Percentiles rank a stretch among this genome's conserved stretches.
Evolutionary conservation across 2,329 filamentous ascomycete species (phyloP).

Genomic region (Aspergillus japonicus): DNA sequence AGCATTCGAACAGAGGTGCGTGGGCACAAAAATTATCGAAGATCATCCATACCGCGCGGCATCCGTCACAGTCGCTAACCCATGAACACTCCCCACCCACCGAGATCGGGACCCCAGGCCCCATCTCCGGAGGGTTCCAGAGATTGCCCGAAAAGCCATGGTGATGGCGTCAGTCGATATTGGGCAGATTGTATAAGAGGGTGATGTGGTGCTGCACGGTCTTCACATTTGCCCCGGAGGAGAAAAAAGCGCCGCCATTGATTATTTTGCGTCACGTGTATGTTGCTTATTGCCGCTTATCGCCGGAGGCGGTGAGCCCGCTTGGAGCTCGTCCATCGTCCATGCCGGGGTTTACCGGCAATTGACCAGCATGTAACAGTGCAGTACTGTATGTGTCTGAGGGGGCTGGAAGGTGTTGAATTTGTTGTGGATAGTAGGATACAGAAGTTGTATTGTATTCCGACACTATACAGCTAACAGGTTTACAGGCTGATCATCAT

Average conservation of each 20-base stretch:
- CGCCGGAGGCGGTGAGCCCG: background rate
- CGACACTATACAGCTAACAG: no score
- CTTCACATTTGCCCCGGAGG: background rate
- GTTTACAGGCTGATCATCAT: no score
- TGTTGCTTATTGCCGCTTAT: background rate
- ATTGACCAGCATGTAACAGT: no score
- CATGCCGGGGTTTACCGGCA: no score
- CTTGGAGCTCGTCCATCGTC: no score
- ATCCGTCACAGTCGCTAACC: constrained; percentile 42
- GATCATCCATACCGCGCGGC: constrained; percentile 32
- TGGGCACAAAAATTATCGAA: background rate
- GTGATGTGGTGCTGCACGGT: background rate
- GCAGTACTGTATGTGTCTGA: no score
- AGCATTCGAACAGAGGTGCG: constrained; percentile 1
- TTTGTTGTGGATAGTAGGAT: no score
- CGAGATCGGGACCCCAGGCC: constrained; percentile 24
- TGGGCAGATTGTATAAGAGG: background rate
- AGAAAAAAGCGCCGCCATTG: constrained; percentile 10
- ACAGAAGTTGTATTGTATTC: no score
- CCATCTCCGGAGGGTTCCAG: constrained; percentile 30
- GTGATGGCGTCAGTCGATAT: background rate
- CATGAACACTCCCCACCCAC: constrained; percentile 24
- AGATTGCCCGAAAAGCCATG: constrained; percentile 39
- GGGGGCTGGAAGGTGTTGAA: no score
- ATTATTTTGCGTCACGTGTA: background rate